These are phyloP conservation scores for Chlorokybus atmophyticus DNA, from an alignment of 139 green algal genomes.

Conservation along the genomic window DNA sequence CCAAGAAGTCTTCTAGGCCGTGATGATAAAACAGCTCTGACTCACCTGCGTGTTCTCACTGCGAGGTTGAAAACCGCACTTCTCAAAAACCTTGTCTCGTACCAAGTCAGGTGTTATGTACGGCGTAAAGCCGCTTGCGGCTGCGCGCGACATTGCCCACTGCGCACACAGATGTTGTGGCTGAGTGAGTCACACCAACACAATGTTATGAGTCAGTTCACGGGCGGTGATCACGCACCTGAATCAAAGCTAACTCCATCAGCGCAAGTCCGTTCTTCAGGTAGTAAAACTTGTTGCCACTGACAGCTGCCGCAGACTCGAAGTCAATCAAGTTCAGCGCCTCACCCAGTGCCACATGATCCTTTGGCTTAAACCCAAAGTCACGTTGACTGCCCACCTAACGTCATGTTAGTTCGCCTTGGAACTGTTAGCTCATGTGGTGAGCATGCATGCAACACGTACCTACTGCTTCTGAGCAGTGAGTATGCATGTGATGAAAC, in stretches of 20 bases:
- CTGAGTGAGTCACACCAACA: no score
- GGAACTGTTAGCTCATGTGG: conserved; percentile 4
- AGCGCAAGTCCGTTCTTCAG: conserved; percentile 73
- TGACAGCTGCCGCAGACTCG: conserved; percentile 54
- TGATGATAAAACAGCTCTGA: no score
- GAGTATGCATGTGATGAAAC: background rate
- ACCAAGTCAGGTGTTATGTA: conserved; percentile 92
- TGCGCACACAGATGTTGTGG: no score
- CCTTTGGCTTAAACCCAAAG: conserved; percentile 39
- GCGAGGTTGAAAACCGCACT: conserved; percentile 95
- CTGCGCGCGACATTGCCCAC: conserved; percentile 26
- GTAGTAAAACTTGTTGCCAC: conserved; percentile 89
- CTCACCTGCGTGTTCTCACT: conserved; percentile 71
- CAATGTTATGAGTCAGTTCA: background rate
- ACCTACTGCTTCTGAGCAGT: no score
- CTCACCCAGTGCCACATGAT: conserved; percentile 35
- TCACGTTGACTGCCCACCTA: conserved; percentile 36
- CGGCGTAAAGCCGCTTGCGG: conserved; percentile 64
- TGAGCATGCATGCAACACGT: no score
- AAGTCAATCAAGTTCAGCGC: conserved; percentile 51
- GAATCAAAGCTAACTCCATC: conserved; percentile 91
- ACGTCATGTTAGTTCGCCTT: background rate
- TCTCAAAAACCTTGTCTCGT: conserved; percentile 73
- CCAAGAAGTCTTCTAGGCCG: no score
- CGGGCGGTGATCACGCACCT: conserved; percentile 18